Evolutionary conservation across 306 rosid species (phyloP).

Genomic region (Ammopiptanthus mongolicus): DNA sequence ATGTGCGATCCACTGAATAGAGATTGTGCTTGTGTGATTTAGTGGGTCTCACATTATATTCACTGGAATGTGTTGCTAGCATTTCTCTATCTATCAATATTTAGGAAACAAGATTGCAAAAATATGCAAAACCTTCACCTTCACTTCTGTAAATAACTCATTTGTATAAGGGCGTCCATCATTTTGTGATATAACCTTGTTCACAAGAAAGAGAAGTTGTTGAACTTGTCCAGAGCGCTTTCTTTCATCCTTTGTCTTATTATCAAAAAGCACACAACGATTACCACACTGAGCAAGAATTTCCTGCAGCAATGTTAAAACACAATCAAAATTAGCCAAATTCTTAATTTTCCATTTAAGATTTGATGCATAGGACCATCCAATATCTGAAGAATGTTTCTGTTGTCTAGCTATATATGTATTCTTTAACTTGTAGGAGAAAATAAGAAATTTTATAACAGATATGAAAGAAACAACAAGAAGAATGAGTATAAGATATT

Average conservation of each 20-base stretch:
- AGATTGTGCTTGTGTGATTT: too few species aligned
- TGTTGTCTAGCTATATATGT: neutral
- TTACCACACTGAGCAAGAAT: conserved; percentile 52
- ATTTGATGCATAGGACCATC: neutral
- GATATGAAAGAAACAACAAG: too few species aligned
- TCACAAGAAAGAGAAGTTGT: conserved; percentile 55
- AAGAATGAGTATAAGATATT: too few species aligned
- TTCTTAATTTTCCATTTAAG: neutral
- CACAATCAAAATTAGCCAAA: neutral
- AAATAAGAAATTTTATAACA: too few species aligned
- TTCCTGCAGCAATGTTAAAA: conserved; percentile 41
- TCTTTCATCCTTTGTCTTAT: conserved; percentile 66
- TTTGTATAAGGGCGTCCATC: conserved; percentile 67
- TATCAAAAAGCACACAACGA: conserved; percentile 76
- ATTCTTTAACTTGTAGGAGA: neutral
- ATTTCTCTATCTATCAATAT: too few species aligned
- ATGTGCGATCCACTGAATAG: too few species aligned
- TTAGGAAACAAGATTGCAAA: neutral
- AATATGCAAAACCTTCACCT: conserved; percentile 40
- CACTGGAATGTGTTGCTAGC: too few species aligned
- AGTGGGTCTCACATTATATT: too few species aligned
- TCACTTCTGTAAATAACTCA: conserved; percentile 61
- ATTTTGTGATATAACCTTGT: conserved; percentile 41
- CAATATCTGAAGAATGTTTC: neutral
- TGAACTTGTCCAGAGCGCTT: conserved; percentile 61